Conservation (phyloP, 73 alveolate species). For the Tetrahymena malaccensis region DNA sequence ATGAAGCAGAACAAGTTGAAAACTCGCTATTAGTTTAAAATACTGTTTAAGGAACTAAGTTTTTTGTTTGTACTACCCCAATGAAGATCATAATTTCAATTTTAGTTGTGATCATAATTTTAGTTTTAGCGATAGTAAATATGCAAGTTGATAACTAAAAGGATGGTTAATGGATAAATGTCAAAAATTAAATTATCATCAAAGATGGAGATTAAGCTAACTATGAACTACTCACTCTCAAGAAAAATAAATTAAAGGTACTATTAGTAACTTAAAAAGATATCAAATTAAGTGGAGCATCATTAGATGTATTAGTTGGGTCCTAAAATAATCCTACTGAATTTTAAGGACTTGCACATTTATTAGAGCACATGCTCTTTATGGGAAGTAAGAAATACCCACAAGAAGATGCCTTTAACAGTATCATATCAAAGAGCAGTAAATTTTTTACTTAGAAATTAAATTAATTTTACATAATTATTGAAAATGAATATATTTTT, state of each 20-base stretch:
- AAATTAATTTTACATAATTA: too few relatives aligned
- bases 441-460: not conserved
- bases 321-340: slow-evolving; percentile 46
- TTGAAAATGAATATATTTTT: too few relatives aligned
- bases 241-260: not conserved
- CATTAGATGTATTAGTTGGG: slow-evolving; percentile 63
- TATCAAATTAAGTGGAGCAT: slow-evolving; percentile 15
- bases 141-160: not conserved
- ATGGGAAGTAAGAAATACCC: slow-evolving; percentile 40
- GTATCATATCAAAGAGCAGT: not conserved
- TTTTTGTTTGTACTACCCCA: not conserved
- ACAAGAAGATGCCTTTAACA: slow-evolving; percentile 1
- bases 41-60: not conserved
- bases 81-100: not conserved
- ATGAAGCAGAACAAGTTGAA: not conserved
- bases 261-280: not conserved
- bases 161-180: not conserved
- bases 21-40: not conserved
- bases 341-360: slow-evolving; percentile 57
- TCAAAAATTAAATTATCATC: not conserved
- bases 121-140: not conserved
- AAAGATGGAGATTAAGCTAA: not conserved
- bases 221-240: not conserved
- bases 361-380: slow-evolving; percentile 54
- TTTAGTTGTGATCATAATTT: not conserved